These are phyloP conservation scores for Ganoderma sinense DNA, from an alignment of 1,284 basidiomycete genomes.

Conservation along the genomic window DNA sequence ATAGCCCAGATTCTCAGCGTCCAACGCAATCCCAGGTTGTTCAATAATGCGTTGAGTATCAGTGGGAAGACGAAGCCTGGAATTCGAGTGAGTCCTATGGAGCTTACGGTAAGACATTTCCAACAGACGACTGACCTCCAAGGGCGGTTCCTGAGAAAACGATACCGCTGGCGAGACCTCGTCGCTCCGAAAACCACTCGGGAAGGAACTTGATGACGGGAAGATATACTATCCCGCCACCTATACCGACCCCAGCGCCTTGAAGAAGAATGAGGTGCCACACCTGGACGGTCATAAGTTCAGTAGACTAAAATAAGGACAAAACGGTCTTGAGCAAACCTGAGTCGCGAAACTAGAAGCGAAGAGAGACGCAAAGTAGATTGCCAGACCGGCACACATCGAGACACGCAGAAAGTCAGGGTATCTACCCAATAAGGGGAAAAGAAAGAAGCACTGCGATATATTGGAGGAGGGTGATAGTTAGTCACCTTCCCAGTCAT, in stretches of 20 bases:
- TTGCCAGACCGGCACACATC: conserved; percentile 33
- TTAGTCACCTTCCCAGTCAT: background rate
- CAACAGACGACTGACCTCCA: conserved; percentile 24
- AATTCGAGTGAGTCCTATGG: background rate
- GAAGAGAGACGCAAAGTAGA: conserved; percentile 30
- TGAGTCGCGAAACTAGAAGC: conserved; percentile 37
- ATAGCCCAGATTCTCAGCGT: conserved; percentile 36
- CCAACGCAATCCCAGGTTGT: conserved; percentile 35
- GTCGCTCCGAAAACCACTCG: conserved; percentile 33
- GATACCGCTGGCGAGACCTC: conserved; percentile 38
- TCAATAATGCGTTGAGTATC: conserved; percentile 33
- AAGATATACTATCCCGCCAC: conserved; percentile 35
- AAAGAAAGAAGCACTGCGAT: conserved; percentile 30
- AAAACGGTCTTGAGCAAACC: conserved; percentile 11
- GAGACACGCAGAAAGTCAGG: conserved; percentile 32
- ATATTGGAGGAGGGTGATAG: background rate
- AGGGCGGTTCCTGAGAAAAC: conserved; percentile 40
- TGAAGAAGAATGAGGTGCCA: conserved; percentile 39
- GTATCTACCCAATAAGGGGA: conserved; percentile 34
- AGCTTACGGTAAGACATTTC: background rate
- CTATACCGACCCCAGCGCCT: conserved; percentile 36
- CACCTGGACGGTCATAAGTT: conserved; percentile 22
- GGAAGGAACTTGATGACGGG: conserved; percentile 35
- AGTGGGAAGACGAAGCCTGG: conserved; percentile 35
- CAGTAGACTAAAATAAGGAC: background rate